phyloP scores from a whole-genome alignment of 371 early-diverging fungal genomes.

The Mortierella sp. region DNA sequence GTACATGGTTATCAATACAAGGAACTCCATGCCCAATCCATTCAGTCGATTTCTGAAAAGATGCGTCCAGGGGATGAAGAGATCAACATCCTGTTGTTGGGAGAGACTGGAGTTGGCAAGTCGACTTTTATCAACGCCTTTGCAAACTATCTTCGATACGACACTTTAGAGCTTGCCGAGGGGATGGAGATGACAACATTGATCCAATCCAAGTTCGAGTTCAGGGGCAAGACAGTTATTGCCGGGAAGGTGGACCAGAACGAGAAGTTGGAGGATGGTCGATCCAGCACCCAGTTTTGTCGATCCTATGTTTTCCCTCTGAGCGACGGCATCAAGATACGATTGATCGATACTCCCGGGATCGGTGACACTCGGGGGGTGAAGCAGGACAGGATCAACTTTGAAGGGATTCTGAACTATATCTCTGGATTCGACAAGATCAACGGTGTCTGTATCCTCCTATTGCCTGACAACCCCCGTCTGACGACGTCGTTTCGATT shows the following conservation, averaged over 20 bases:
- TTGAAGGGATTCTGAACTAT: conserved; percentile 43
- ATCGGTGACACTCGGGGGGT: conserved; percentile 51
- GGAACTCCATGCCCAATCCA: conserved; percentile 23
- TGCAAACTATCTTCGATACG: conserved; percentile 45
- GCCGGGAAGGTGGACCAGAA: conserved; percentile 33
- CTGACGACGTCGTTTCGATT: conserved; percentile 39
- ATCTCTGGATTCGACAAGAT: conserved; percentile 33
- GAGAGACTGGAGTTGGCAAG: conserved; percentile 51
- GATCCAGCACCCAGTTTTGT: conserved; percentile 35
- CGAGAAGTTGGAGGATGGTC: conserved; percentile 26
- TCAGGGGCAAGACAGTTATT: conserved; percentile 28
- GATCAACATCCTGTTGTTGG: conserved; percentile 42
- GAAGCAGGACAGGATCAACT: conserved; percentile 41
- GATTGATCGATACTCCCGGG: conserved; percentile 52
- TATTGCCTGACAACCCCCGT: conserved; percentile 35
- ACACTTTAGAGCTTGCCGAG: conserved; percentile 35
- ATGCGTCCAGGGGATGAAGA: conserved; percentile 25
- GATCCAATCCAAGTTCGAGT: conserved; percentile 34
- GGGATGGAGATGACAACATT: conserved; percentile 26
- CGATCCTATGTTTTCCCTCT: conserved; percentile 34
- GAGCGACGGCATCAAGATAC: conserved; percentile 27
- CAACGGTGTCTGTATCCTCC: conserved; percentile 47
- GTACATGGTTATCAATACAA: conserved; percentile 33
- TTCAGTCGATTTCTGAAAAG: conserved; percentile 28
- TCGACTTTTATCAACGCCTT: conserved; percentile 53